A percentile compares a stretch with the other conserved stretches of the same genome.
These are phyloP conservation scores for Boletales sp. DNA, from an alignment of 768 basidiomycete genomes.

Conservation along the genomic window DNA sequence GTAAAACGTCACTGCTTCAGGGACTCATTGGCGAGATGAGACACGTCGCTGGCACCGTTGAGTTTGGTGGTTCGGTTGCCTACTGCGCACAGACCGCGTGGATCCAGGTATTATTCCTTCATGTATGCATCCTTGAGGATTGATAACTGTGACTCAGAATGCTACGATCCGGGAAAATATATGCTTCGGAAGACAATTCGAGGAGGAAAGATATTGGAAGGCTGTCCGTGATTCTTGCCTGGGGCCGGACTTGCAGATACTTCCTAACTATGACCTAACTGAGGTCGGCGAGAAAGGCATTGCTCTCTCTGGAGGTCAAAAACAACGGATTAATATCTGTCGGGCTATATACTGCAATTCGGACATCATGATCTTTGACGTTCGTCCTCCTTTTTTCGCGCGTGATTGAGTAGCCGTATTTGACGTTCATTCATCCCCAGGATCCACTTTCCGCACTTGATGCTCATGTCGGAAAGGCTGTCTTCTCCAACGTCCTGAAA, in stretches of 20 bases:
- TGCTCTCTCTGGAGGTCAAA: slow-evolving; percentile 79
- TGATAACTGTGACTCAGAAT: slow-evolving; percentile 41
- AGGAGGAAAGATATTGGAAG: slow-evolving; percentile 79
- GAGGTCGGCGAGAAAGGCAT: slow-evolving; percentile 89
- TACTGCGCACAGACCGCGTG: slow-evolving; percentile 89
- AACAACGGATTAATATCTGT: slow-evolving; percentile 81
- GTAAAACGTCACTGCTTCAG: slow-evolving; percentile 63
- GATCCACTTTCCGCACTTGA: slow-evolving; percentile 90
- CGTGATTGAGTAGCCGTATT: too few relatives aligned
- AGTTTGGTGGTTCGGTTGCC: slow-evolving; percentile 71
- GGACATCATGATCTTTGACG: slow-evolving; percentile 84
- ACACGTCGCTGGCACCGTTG: slow-evolving; percentile 57
- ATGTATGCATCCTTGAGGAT: not conserved
- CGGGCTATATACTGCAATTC: slow-evolving; percentile 84
- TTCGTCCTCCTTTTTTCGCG: slow-evolving; percentile 14
- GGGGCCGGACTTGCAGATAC: slow-evolving; percentile 74
- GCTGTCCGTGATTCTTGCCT: slow-evolving; percentile 76
- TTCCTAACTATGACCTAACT: slow-evolving; percentile 74
- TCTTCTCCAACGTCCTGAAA: slow-evolving; percentile 81
- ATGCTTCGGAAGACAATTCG: slow-evolving; percentile 80
- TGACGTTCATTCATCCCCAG: slow-evolving; percentile 25
- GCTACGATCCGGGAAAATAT: slow-evolving; percentile 88
- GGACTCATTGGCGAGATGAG: slow-evolving; percentile 85
- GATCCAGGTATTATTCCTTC: slow-evolving; percentile 59
- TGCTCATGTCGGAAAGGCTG: slow-evolving; percentile 84